Evolutionary conservation across 2,329 filamentous ascomycete genomes (phyloP).

Genomic region (Bipolaris zeicola): DNA sequence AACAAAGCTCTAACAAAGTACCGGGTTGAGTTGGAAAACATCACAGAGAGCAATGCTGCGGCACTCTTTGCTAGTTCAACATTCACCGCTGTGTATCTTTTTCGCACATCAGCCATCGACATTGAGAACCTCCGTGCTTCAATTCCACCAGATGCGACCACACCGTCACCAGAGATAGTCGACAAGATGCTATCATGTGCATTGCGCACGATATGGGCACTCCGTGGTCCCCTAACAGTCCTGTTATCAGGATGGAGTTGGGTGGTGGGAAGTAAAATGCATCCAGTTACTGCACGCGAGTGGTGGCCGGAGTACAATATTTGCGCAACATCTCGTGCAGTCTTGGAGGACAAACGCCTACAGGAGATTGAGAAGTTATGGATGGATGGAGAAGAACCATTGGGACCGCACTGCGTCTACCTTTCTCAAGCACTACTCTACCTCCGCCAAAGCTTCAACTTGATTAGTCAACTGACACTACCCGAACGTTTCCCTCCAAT

Average conservation of each 20-base stretch:
- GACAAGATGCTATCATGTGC: slow-evolving; percentile 37
- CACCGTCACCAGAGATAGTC: slow-evolving; percentile 27
- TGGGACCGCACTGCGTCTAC: slow-evolving; percentile 18
- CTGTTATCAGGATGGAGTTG: slow-evolving; percentile 41
- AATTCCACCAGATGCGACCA: slow-evolving; percentile 23
- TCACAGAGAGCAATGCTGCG: slow-evolving; percentile 51
- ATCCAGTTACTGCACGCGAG: slow-evolving; percentile 33
- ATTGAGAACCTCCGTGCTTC: slow-evolving; percentile 37
- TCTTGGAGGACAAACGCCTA: slow-evolving; percentile 38
- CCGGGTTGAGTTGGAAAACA: slow-evolving; percentile 35
- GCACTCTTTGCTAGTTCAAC: slow-evolving; percentile 48
- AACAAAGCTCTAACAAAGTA: slow-evolving; percentile 42
- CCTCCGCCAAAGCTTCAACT: slow-evolving; percentile 38
- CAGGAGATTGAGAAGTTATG: slow-evolving; percentile 34
- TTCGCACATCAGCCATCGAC: slow-evolving; percentile 40
- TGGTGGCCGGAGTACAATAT: slow-evolving; percentile 41
- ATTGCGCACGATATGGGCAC: slow-evolving; percentile 35
- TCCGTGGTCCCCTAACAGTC: slow-evolving; percentile 40
- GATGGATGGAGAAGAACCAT: slow-evolving; percentile 21
- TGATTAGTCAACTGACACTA: slow-evolving; percentile 40
- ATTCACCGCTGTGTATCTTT: slow-evolving; percentile 43
- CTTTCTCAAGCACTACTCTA: slow-evolving; percentile 32
- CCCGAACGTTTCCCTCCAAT: slow-evolving; percentile 30
- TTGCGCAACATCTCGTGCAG: slow-evolving; percentile 32
- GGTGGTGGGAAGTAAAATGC: slow-evolving; percentile 36